A percentile compares a stretch with the other conserved stretches of the same genome.
Evolutionary conservation across 2,329 filamentous ascomycete genomes (phyloP).

Genomic region (Trichoderma atroviride): DNA sequence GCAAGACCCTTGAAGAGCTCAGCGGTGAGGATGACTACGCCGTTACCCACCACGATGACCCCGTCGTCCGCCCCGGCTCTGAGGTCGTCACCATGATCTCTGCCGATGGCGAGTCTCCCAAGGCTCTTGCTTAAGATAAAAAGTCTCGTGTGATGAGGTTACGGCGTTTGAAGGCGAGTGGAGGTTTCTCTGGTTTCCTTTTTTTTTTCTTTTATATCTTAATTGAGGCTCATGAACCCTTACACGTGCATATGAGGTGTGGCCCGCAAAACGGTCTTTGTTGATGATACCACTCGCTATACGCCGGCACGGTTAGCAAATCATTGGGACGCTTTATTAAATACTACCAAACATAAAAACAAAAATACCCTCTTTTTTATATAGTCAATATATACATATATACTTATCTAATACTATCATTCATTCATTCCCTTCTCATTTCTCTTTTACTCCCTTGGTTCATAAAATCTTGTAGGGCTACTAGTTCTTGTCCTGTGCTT

Average conservation of each 20-base stretch:
- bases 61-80: not conserved
- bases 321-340: slow-evolving; percentile 4
- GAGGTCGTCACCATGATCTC: slow-evolving; percentile 17
- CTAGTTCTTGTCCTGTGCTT: not conserved
- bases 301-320: slow-evolving; percentile 19
- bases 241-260: slow-evolving; percentile 22
- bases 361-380: slow-evolving; percentile 4
- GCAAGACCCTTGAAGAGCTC: slow-evolving; percentile 71
- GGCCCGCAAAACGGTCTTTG: slow-evolving; percentile 6
- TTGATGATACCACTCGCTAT: slow-evolving; percentile 21
- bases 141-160: not conserved
- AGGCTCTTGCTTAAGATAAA: slow-evolving; percentile 20
- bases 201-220: not conserved
- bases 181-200: not conserved
- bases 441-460: too few species aligned
- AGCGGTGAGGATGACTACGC: slow-evolving; percentile 42
- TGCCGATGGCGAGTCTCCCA: slow-evolving; percentile 13
- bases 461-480: not conserved
- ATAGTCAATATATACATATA: slow-evolving; percentile 21
- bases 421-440: slow-evolving; percentile 22
- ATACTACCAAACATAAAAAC: not conserved
- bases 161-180: slow-evolving; percentile 2
- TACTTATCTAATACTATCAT: slow-evolving; percentile 21
- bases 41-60: not conserved
- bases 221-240: slow-evolving; percentile 10